phyloP scores from a whole-genome alignment of 805 yeast genomes.

The Millerago galiae region DNA sequence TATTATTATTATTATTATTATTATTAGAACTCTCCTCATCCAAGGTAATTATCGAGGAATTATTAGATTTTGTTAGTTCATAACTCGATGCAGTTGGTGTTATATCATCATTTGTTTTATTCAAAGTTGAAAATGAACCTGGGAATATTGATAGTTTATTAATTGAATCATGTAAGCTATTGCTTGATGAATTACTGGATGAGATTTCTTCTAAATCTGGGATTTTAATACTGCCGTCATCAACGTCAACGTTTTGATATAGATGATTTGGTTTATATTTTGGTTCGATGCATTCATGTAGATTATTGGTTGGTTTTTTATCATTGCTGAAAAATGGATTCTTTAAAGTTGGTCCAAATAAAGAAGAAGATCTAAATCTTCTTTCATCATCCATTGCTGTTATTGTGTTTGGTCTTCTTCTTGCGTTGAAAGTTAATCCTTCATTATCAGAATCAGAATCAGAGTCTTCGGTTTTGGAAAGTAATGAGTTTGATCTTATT shows the following conservation, averaged over 20 bases:
- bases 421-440: conserved; percentile 22
- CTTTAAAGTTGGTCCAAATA: conserved; percentile 21
- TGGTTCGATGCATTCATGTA: conserved; percentile 1
- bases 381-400: conserved; percentile 9
- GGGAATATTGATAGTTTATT: conserved; percentile 7
- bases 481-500: conserved; percentile 8
- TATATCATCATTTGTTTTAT: conserved; percentile 1
- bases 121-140: conserved; percentile 11
- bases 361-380: conserved; percentile 22
- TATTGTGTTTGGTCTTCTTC: conserved; percentile 12
- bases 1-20: background rate
- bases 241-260: conserved; percentile 22
- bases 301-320: background rate
- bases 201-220: conserved; percentile 22
- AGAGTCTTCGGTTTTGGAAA: conserved; percentile 10
- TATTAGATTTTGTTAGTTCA: conserved; percentile 2
- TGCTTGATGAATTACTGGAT: conserved; percentile 22
- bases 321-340: conserved; percentile 19
- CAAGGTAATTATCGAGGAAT: conserved; percentile 3
- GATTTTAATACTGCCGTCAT: conserved; percentile 18
- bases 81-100: conserved; percentile 7
- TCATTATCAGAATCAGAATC: conserved; percentile 19
- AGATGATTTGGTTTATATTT: background rate
- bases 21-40: background rate
- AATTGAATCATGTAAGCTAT: conserved; percentile 12